Conservation (phyloP, 176 grass and related monocot genomes). For the Bromus sterilis region DNA sequence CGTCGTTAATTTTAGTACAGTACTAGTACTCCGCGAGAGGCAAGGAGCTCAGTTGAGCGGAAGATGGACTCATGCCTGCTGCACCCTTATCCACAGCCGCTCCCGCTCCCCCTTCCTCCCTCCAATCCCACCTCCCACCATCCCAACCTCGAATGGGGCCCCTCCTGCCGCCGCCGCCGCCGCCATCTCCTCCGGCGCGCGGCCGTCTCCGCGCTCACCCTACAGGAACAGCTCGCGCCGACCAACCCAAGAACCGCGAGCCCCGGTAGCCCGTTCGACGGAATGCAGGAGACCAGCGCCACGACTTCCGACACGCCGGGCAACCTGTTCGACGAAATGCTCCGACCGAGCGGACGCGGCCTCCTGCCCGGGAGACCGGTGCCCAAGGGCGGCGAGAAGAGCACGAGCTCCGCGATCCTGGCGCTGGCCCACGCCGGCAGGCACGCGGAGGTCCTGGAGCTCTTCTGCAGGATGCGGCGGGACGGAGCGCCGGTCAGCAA, state of each 20-base stretch:
- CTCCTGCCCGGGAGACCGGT: neutral
- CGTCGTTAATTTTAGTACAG: neutral
- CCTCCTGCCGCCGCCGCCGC: neutral
- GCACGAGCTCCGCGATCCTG: constrained; percentile 31
- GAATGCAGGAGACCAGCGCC: constrained; percentile 15
- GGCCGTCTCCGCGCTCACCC: neutral
- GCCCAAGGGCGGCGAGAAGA: constrained; percentile 1
- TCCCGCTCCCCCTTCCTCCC: constrained; percentile 2
- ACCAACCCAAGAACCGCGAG: neutral
- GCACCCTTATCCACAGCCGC: constrained; percentile 38
- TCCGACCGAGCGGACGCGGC: neutral
- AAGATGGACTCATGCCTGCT: constrained; percentile 30
- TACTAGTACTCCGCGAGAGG: neutral
- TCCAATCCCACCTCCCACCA: neutral
- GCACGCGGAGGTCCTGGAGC: constrained; percentile 30
- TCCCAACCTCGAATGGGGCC: constrained; percentile 1
- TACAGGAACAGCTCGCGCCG: constrained; percentile 1
- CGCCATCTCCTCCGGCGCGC: neutral
- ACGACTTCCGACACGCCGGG: neutral
- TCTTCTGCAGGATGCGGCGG: constrained; percentile 32
- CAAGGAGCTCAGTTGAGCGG: neutral
- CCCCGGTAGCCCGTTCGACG: constrained; percentile 4
- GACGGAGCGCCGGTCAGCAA: constrained; percentile 3
- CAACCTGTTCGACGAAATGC: constrained; percentile 11
- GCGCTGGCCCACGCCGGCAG: constrained; percentile 29